Evolutionary conservation across 768 basidiomycete genomes (phyloP).

Genomic region (Suillus spraguei): DNA sequence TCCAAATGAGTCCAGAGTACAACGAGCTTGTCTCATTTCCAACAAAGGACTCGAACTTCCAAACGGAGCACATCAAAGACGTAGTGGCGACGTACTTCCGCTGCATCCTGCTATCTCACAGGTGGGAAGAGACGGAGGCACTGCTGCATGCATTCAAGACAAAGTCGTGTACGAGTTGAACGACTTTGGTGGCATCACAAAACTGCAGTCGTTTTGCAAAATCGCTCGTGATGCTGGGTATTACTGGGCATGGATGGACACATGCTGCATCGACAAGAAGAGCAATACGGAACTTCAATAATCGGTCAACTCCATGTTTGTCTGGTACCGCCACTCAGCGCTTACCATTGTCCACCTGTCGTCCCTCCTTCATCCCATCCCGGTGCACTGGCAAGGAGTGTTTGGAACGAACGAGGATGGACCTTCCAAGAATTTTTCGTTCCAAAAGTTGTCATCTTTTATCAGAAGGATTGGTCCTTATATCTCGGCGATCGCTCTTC

Average conservation of each 20-base stretch:
- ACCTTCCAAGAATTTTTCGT: not conserved
- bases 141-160: not conserved
- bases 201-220: not conserved
- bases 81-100: not conserved
- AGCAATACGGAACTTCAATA: not conserved
- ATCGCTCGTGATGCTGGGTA: not conserved
- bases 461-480: not conserved
- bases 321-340: not conserved
- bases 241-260: not conserved
- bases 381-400: not conserved
- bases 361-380: not conserved
- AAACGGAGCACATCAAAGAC: not conserved
- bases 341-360: not conserved
- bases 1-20: not conserved
- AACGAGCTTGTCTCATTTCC: not conserved
- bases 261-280: not conserved
- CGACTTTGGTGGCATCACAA: not conserved
- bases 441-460: not conserved
- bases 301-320: not conserved
- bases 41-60: not conserved
- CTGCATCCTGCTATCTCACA: not conserved
- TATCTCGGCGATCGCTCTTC: not conserved
- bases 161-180: not conserved
- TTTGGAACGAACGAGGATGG: not conserved
- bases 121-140: not conserved